Evolutionary conservation across 2,329 filamentous ascomycete species (phyloP), one percentile per base, ranked within the genome.

Genomic region (Aspergillus sp.): DNA sequence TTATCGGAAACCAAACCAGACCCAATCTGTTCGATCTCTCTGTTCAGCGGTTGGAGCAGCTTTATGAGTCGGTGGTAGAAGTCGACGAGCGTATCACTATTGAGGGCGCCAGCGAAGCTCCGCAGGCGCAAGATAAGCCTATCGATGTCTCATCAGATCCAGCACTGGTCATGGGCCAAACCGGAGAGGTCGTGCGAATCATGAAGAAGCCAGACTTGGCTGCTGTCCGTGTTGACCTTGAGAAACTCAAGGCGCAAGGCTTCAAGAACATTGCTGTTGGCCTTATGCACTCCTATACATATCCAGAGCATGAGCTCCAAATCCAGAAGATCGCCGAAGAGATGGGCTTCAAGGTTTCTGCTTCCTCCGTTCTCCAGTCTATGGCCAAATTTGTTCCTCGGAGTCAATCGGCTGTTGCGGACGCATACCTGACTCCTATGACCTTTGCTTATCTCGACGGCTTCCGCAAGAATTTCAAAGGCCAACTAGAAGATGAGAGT

Each of bases 251-350:
- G 60, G 83, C 88, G 56, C 76, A 81, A 45, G 89, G 89, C 0
- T 87, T 93, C 64, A 82, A 82, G 57, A 93, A 89, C 69, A 86
- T 96, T 62, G 90, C 91, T 3, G 89, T 96, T 2, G 93, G 90
- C 64, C 77, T 96, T 55, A 91, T 96, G 86, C 91, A 96, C 69
- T 90, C 89, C 2, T 96, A 96, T 70, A 93, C 90, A 0, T 96
- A 89, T 67, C 90, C 90, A 1, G 84, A 90, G 43, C 92, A 96
- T 66, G 92, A 96, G 70, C 84, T 85, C 0, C 69, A 90, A 27
- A 82, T 96, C 11, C 90, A 90, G 17, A 82, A 81, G 58, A 78
- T 96, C 50, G 91, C 91, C 0, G 81, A 80, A 58, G 86, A 92
- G 9, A 85, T 96, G 63, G 92, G 91, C 1, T 93, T 93, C 70